Evolutionary conservation across 2,329 filamentous ascomycete species (phyloP).

Genomic region (Pseudogymnoascus sp.): DNA sequence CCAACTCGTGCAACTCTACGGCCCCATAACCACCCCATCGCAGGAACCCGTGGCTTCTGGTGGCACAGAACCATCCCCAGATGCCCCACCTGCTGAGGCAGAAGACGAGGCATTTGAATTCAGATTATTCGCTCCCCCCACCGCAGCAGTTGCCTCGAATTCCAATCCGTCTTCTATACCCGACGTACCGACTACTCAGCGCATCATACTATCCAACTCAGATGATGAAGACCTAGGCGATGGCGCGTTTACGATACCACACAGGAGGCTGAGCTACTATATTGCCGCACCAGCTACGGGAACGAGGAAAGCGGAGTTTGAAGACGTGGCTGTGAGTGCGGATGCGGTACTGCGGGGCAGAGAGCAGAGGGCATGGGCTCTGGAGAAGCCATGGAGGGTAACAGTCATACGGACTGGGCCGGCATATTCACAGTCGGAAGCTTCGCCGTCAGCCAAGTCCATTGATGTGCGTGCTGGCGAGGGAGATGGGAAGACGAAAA

Average conservation of each 20-base stretch:
- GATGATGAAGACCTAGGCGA: constrained; percentile 34
- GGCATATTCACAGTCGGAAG: constrained; percentile 23
- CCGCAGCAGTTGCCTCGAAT: background rate
- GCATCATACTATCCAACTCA: constrained; percentile 42
- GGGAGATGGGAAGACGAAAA: constrained; percentile 30
- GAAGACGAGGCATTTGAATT: constrained; percentile 43
- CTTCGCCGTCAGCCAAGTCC: constrained; percentile 4
- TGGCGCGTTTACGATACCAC: constrained; percentile 34
- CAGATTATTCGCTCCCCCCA: constrained; percentile 42
- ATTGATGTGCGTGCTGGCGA: constrained; percentile 3
- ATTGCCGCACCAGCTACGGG: constrained; percentile 35
- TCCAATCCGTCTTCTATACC: background rate
- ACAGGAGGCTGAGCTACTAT: constrained; percentile 43
- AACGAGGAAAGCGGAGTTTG: constrained; percentile 35
- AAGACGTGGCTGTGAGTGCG: constrained; percentile 42
- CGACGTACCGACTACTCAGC: constrained; percentile 32
- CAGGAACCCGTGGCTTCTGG: constrained; percentile 14
- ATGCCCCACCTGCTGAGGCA: constrained; percentile 25
- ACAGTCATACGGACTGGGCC: constrained; percentile 33
- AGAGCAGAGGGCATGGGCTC: constrained; percentile 44
- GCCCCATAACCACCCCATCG: constrained; percentile 11
- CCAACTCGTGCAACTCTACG: constrained; percentile 23
- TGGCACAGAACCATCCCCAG: constrained; percentile 17
- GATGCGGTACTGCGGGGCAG: constrained; percentile 43
- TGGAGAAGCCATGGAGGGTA: constrained; percentile 55